Conservation (phyloP, 805 yeast genomes). For the Wickerhamiella azymoides region DNA sequence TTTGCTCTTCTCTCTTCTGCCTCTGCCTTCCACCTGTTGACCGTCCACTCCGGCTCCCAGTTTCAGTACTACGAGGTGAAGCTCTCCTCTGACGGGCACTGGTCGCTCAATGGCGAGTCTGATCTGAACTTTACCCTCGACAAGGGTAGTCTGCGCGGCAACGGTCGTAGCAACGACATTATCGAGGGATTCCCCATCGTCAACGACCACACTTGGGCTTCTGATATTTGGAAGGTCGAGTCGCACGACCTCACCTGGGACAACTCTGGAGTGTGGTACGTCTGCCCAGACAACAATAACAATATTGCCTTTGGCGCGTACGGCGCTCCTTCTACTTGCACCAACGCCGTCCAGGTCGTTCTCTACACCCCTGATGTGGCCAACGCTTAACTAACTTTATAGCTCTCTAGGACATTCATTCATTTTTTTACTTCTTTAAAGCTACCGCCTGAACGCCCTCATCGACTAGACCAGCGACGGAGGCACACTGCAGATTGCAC, state of each 20-base stretch:
- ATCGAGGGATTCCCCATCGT: neutral
- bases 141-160: neutral
- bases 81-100: slow-evolving; percentile 3
- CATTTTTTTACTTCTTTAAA: too few relatives aligned
- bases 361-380: too few relatives aligned
- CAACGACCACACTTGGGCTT: neutral
- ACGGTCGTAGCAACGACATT: neutral
- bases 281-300: slow-evolving; percentile 1
- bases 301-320: neutral
- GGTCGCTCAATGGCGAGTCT: slow-evolving; percentile 2
- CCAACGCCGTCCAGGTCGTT: neutral
- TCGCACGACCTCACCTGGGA: neutral
- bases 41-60: neutral
- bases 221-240: neutral
- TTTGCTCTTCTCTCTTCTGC: neutral
- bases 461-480: too few relatives aligned
- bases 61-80: neutral
- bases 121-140: neutral
- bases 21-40: neutral
- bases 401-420: too few relatives aligned
- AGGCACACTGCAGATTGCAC: too few relatives aligned
- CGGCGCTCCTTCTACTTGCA: slow-evolving; percentile 1
- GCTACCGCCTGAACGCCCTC: too few relatives aligned
- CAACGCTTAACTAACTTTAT: too few relatives aligned
- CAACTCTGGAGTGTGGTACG: neutral